Evolutionary conservation across 108 stramenopile species (phyloP).

Genomic region (Stephanodiscus triporus): DNA sequence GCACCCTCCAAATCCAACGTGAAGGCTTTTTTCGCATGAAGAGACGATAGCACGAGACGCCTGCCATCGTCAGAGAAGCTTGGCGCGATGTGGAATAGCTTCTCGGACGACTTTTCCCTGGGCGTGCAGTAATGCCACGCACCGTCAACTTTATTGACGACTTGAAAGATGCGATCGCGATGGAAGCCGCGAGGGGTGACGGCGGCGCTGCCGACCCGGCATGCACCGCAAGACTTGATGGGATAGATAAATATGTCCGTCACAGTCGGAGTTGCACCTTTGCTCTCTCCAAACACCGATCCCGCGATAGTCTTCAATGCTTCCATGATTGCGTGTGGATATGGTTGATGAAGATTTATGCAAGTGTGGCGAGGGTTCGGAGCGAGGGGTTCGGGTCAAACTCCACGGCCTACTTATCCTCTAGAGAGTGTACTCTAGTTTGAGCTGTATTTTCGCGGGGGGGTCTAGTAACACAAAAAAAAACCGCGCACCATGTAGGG

Average conservation of each 20-base stretch:
- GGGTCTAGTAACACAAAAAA: too few species aligned
- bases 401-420: too few species aligned
- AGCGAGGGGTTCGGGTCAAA: too few species aligned
- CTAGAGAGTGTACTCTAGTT: too few species aligned
- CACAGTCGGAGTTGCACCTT: not conserved
- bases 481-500: too few species aligned
- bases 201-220: slow-evolving; percentile 14
- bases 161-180: slow-evolving; percentile 54
- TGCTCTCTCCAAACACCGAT: not conserved
- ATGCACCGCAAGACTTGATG: slow-evolving; percentile 52
- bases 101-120: slow-evolving; percentile 35
- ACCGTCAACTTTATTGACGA: slow-evolving; percentile 27
- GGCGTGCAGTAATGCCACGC: slow-evolving; percentile 40
- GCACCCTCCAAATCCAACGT: slow-evolving; percentile 7
- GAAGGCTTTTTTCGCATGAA: not conserved
- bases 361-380: too few species aligned
- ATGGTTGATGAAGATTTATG: too few species aligned
- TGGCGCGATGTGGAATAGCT: slow-evolving; percentile 48
- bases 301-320: too few species aligned
- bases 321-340: too few species aligned
- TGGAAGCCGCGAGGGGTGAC: slow-evolving; percentile 40
- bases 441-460: too few species aligned
- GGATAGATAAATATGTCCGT: slow-evolving; percentile 37
- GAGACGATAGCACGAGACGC: not conserved
- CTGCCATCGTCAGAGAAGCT: not conserved